phyloP scores from a whole-genome alignment of 208 protist species.

The Trypanosoma melophagium region DNA sequence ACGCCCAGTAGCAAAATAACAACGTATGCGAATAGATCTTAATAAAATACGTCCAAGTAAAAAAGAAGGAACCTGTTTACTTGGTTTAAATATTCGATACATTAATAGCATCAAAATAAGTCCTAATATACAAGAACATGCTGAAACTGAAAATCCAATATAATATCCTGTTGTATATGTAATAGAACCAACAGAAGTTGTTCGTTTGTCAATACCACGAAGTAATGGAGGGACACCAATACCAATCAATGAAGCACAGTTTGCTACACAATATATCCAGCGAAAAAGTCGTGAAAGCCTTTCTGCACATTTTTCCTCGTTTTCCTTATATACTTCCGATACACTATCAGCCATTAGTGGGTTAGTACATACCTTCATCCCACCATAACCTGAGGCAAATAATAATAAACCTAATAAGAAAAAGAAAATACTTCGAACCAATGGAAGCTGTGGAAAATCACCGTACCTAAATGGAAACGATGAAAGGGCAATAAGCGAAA shows the following conservation, averaged over 20 bases:
- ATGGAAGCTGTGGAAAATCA: constrained; percentile 36
- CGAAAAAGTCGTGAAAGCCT: constrained; percentile 52
- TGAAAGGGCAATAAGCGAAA: constrained; percentile 42
- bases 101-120: constrained; percentile 28
- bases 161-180: constrained; percentile 65
- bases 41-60: constrained; percentile 48
- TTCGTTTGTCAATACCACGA: constrained; percentile 38
- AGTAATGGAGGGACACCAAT: constrained; percentile 59
- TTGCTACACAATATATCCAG: constrained; percentile 55
- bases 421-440: constrained; percentile 18
- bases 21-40: constrained; percentile 30
- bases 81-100: constrained; percentile 33
- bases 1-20: constrained; percentile 25
- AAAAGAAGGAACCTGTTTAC: constrained; percentile 42
- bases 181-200: constrained; percentile 27
- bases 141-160: constrained; percentile 45
- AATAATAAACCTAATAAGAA: constrained; percentile 29
- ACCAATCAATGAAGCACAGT: constrained; percentile 52
- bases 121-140: constrained; percentile 39
- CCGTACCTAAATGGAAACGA: constrained; percentile 45
- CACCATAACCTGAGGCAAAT: constrained; percentile 47
- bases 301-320: constrained; percentile 22
- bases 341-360: constrained; percentile 72
- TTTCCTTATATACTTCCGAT: constrained; percentile 27
- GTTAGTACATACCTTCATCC: constrained; percentile 75